Evolutionary conservation across 345 rosid species (phyloP).

Genomic region (Syzygium oleosum): DNA sequence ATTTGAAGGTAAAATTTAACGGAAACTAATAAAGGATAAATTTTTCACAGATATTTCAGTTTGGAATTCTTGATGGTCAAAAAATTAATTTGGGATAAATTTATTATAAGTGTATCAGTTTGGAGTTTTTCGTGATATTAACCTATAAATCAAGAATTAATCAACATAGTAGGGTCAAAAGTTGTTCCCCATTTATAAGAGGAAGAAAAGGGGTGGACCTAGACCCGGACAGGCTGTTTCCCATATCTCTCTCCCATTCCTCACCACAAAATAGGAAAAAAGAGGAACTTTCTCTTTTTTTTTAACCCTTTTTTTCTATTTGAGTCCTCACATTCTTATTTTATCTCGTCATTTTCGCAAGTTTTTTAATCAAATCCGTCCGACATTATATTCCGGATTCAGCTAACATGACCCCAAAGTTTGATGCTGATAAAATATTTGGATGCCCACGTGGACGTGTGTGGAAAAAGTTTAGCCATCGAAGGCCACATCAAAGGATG

Average conservation of each 20-base stretch:
- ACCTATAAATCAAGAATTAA: neutral
- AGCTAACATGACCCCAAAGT: neutral
- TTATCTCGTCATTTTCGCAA: neutral
- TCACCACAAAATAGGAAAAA: neutral
- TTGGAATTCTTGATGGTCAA: no score
- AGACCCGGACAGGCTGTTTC: neutral
- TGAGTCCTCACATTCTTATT: neutral
- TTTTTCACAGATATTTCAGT: no score
- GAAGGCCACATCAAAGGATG: no score
- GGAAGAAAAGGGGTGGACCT: neutral
- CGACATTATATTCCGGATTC: neutral
- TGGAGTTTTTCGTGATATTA: no score
- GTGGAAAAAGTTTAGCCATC: neutral
- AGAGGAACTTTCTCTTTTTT: no score
- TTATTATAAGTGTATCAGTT: no score
- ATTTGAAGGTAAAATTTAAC: no score
- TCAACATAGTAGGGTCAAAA: neutral
- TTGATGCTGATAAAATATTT: neutral
- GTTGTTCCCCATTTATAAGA: neutral
- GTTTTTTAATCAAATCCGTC: neutral
- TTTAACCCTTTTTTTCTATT: neutral
- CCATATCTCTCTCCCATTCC: neutral
- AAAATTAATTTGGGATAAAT: no score
- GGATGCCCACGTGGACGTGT: accelerated
- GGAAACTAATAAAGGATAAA: no score